Evolutionary conservation across 2,329 filamentous ascomycete species (phyloP).

Genomic region (Aspergillus pseudoglaucus): DNA sequence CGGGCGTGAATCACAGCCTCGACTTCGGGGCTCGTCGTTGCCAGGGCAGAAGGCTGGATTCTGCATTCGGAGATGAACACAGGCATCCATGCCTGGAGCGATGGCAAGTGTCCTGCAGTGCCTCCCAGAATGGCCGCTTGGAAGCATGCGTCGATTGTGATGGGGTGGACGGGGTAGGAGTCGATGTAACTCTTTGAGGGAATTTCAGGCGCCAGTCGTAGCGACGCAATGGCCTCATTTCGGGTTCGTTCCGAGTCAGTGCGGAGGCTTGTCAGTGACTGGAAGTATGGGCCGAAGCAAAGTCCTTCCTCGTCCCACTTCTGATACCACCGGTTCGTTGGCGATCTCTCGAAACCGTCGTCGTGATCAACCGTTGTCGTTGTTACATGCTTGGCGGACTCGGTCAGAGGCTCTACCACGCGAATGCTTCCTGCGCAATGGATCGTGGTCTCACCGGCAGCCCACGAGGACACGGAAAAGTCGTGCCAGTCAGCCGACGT

Average conservation of each 20-base stretch:
- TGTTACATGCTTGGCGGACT: not conserved
- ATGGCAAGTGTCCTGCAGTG: not conserved
- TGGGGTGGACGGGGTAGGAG: too few relatives aligned
- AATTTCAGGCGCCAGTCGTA: too few relatives aligned
- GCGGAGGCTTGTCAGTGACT: constrained; percentile 1
- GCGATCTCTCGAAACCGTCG: not conserved
- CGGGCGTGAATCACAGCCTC: not conserved
- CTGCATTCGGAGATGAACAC: not conserved
- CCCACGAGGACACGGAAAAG: not conserved
- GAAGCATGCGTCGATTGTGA: too few relatives aligned
- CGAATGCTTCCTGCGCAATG: too few relatives aligned
- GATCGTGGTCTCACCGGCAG: too few relatives aligned
- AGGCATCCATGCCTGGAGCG: not conserved
- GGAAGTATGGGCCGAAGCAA: constrained; percentile 5
- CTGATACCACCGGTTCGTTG: constrained; percentile 3
- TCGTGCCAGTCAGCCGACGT: not conserved
- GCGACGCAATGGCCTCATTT: too few relatives aligned
- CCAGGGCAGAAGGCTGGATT: not conserved
- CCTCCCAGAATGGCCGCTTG: not conserved
- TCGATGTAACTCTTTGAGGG: too few relatives aligned
- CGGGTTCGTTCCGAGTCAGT: too few relatives aligned
- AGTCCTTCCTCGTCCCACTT: constrained; percentile 4
- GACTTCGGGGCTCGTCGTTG: not conserved
- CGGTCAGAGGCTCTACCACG: not conserved
- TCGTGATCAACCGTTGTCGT: not conserved